A percentile compares a stretch with the other conserved stretches of the same genome.
These are phyloP conservation scores for Fusarium lyarnte DNA, from an alignment of 2,329 filamentous ascomycete species.

Conservation along the genomic window DNA sequence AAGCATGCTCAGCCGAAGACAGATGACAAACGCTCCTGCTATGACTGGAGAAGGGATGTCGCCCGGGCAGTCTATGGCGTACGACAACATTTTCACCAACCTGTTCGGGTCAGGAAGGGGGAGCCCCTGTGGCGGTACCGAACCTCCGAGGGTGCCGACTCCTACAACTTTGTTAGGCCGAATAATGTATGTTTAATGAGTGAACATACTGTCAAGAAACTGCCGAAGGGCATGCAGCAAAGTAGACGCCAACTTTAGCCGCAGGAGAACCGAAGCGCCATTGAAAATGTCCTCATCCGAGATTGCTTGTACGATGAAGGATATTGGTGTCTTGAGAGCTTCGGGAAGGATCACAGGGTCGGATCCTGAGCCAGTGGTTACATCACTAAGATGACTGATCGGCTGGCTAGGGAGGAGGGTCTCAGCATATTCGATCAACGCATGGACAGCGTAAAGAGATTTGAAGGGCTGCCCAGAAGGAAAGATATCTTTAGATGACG, in stretches of 20 bases:
- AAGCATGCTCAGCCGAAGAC: slow-evolving; percentile 44
- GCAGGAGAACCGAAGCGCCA: slow-evolving; percentile 38
- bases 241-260: slow-evolving; percentile 41
- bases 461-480: slow-evolving; percentile 76
- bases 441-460: slow-evolving; percentile 76
- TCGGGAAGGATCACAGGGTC: slow-evolving; percentile 44
- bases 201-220: slow-evolving; percentile 42
- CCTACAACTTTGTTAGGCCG: slow-evolving; percentile 21
- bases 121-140: slow-evolving; percentile 6
- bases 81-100: slow-evolving; percentile 43
- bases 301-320: slow-evolving; percentile 68
- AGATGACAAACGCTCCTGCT: slow-evolving; percentile 40
- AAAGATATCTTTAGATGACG: slow-evolving; percentile 71
- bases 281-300: slow-evolving; percentile 64
- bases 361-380: slow-evolving; percentile 17
- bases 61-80: slow-evolving; percentile 33
- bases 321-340: slow-evolving; percentile 57
- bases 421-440: slow-evolving; percentile 70
- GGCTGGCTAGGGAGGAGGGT: slow-evolving; percentile 47
- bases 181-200: neutral
- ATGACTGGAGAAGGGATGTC: slow-evolving; percentile 43
- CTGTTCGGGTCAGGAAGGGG: slow-evolving; percentile 32
- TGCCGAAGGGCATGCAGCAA: slow-evolving; percentile 45
- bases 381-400: neutral
- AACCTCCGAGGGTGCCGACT: slow-evolving; percentile 20